A percentile compares a stretch with the other conserved stretches of the same genome.
Evolutionary conservation across 805 yeast species (phyloP).

Genomic region (Starmerella stellata): DNA sequence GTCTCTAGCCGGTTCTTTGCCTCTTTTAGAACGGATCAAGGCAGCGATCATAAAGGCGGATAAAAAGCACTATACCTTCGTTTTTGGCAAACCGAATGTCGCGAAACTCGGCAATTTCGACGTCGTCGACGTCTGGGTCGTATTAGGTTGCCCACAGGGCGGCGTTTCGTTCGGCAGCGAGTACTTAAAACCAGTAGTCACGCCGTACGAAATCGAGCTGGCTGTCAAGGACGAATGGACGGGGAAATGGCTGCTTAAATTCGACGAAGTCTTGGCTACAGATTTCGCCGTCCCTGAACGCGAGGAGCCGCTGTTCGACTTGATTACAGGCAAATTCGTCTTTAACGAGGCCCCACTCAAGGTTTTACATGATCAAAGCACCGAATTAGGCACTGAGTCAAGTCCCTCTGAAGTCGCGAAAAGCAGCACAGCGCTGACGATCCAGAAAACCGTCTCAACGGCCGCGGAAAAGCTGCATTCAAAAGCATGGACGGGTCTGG

Average conservation of each 20-base stretch:
- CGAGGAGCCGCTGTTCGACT: conserved; percentile 62
- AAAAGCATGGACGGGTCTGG: conserved; percentile 74
- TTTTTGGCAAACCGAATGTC: conserved; percentile 94
- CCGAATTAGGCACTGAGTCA: conserved; percentile 19
- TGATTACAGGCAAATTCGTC: conserved; percentile 65
- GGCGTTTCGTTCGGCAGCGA: conserved; percentile 69
- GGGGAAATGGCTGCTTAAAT: conserved; percentile 81
- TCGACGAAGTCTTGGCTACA: conserved; percentile 33
- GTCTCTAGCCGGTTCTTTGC: conserved; percentile 56
- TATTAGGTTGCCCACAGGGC: conserved; percentile 84
- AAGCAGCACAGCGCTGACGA: conserved; percentile 30
- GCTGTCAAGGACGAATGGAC: conserved; percentile 79
- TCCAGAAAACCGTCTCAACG: conserved; percentile 70
- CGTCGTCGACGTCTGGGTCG: conserved; percentile 84
- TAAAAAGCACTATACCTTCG: conserved; percentile 83
- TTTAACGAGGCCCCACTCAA: conserved; percentile 62
- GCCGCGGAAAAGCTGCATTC: conserved; percentile 61
- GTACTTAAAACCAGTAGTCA: conserved; percentile 76
- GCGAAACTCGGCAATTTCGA: conserved; percentile 94
- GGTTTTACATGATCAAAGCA: too few species aligned
- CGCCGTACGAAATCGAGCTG: conserved; percentile 76
- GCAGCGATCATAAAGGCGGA: conserved; percentile 52
- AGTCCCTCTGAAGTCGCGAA: conserved; percentile 29
- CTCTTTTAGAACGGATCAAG: conserved; percentile 43
- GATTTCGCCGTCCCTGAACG: conserved; percentile 7